phyloP scores from a whole-genome alignment of 2,329 filamentous ascomycete species.

The Periglandula ipomoeae region DNA sequence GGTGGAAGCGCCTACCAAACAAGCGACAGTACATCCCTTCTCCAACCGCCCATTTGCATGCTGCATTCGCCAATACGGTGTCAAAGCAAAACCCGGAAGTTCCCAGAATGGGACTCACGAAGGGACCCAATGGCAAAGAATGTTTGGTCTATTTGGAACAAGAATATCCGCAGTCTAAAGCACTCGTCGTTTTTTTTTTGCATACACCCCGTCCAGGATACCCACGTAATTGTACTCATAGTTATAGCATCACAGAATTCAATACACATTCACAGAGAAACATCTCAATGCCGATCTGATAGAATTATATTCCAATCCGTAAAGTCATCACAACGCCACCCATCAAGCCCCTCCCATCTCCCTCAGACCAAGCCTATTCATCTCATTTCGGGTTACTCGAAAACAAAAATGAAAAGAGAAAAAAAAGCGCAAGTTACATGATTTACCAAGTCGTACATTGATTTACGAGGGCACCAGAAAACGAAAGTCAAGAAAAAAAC shows the following conservation, averaged over 20 bases:
- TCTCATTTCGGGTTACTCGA: background rate
- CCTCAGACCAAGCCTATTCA: background rate
- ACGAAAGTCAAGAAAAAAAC: background rate
- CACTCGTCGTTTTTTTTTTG: too few species aligned
- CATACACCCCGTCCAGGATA: background rate
- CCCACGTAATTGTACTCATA: background rate
- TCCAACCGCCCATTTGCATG: constrained; percentile 57
- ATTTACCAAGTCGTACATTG: background rate
- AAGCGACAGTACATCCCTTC: constrained; percentile 13
- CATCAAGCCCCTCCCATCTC: background rate
- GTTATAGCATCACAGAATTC: background rate
- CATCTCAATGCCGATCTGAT: background rate
- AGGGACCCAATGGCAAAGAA: constrained; percentile 48
- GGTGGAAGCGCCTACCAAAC: background rate
- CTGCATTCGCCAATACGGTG: constrained; percentile 63
- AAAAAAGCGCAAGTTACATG: background rate
- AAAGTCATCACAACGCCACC: background rate
- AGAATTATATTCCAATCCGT: background rate
- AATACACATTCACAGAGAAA: background rate
- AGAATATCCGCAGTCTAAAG: constrained; percentile 31
- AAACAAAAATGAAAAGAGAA: background rate
- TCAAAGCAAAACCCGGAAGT: constrained; percentile 34
- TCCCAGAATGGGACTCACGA: constrained; percentile 45
- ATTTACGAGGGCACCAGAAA: background rate
- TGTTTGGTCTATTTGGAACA: constrained; percentile 58